A percentile compares a stretch with the other conserved stretches of the same genome.
These are phyloP conservation scores for Austroboletus rostrupii DNA, from an alignment of 1,284 basidiomycete genomes.

Conservation along the genomic window DNA sequence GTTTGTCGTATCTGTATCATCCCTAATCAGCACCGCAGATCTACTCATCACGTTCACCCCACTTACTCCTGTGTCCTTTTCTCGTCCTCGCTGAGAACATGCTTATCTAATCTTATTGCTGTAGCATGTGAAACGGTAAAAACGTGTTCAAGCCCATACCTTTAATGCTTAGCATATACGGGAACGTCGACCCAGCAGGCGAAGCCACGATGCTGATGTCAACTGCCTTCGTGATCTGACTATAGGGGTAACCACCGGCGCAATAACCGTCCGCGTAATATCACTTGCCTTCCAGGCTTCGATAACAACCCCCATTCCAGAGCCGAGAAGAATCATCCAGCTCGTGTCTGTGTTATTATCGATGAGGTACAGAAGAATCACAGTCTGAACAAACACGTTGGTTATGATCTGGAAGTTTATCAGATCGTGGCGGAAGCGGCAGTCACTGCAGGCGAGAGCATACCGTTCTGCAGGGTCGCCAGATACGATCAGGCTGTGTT, in stretches of 20 bases:
- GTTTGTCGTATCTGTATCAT: conserved; percentile 65
- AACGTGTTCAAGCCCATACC: conserved; percentile 43
- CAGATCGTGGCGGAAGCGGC: conserved; percentile 9
- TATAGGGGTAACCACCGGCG: conserved; percentile 9
- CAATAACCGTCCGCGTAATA: conserved; percentile 11
- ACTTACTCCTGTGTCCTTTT: conserved; percentile 95
- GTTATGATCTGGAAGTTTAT: conserved; percentile 67
- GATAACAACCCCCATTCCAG: conserved; percentile 83
- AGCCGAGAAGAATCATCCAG: conserved; percentile 92
- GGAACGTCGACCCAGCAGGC: conserved; percentile 60
- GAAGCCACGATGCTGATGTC: conserved; percentile 70
- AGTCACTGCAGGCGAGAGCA: conserved; percentile 12
- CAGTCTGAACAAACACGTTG: conserved; percentile 87
- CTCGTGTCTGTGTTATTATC: conserved; percentile 94
- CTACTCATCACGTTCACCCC: neutral
- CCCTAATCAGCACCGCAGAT: conserved; percentile 19
- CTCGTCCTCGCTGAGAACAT: conserved; percentile 90
- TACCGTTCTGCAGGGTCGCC: conserved; percentile 40
- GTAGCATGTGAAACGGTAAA: conserved; percentile 8
- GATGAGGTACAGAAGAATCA: conserved; percentile 89
- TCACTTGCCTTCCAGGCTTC: conserved; percentile 90
- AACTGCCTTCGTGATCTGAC: conserved; percentile 80
- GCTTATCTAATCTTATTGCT: conserved; percentile 64
- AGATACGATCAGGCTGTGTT: conserved; percentile 9
- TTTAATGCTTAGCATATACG: conserved; percentile 80